These are phyloP conservation scores for Adansonia grandidieri DNA, from an alignment of 441 rosid species.

Conservation along the genomic window DNA sequence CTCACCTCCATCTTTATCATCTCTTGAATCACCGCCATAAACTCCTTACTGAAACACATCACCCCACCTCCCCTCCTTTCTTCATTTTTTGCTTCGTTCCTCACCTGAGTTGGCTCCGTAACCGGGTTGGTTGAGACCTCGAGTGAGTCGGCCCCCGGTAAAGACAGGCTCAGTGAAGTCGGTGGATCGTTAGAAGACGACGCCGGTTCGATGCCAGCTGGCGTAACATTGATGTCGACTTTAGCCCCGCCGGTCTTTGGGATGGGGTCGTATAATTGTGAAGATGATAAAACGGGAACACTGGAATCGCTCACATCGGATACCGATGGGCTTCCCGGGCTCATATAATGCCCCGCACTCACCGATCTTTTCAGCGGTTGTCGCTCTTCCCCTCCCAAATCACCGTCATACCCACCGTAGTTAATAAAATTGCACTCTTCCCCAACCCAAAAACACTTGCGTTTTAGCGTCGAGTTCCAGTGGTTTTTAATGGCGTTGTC, in stretches of 20 bases:
- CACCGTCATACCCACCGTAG: slow-evolving; percentile 28
- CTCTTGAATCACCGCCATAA: slow-evolving; percentile 64
- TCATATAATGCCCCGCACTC: slow-evolving; percentile 50
- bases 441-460: slow-evolving; percentile 55
- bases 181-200: slow-evolving; percentile 55
- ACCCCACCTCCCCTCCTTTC: slow-evolving; percentile 34
- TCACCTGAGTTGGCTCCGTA: slow-evolving; percentile 38
- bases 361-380: slow-evolving; percentile 28
- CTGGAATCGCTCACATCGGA: slow-evolving; percentile 51
- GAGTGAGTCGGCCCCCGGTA: slow-evolving; percentile 40
- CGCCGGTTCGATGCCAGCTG: slow-evolving; percentile 24
- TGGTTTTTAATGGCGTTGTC: slow-evolving; percentile 80
- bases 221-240: slow-evolving; percentile 31
- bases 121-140: slow-evolving; percentile 43
- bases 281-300: too few species aligned
- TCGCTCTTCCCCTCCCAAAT: slow-evolving; percentile 17
- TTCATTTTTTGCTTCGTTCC: slow-evolving; percentile 24
- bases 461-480: slow-evolving; percentile 76
- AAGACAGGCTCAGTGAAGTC: slow-evolving; percentile 53
- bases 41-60: slow-evolving; percentile 51
- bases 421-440: slow-evolving; percentile 17
- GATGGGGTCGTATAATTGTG: too few species aligned
- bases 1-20: slow-evolving; percentile 68
- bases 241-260: too few species aligned
- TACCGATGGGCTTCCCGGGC: slow-evolving; percentile 63